Percentiles rank a stretch among this genome's conserved stretches.
Evolutionary conservation across 345 rosid genomes (phyloP).

Genomic region (Brassica nigra): DNA sequence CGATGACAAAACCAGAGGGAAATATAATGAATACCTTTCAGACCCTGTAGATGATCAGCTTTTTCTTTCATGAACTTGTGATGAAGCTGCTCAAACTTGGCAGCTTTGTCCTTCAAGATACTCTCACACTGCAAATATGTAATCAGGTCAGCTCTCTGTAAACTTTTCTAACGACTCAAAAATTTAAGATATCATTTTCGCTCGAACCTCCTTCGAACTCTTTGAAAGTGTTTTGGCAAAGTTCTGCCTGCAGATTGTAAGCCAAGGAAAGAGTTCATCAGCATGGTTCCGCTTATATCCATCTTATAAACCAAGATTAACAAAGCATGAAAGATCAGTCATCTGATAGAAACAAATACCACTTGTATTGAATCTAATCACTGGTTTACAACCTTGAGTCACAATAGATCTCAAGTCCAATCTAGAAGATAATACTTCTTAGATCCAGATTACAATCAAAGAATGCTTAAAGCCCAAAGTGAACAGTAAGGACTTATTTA

Average conservation of each 20-base stretch:
- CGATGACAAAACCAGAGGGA: not conserved
- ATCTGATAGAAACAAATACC: no score
- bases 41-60: constrained; percentile 53
- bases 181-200: constrained; percentile 6
- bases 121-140: constrained; percentile 57
- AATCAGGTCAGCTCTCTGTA: constrained; percentile 26
- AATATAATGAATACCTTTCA: constrained; percentile 50
- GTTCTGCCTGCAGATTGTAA: constrained; percentile 52
- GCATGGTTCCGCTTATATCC: not conserved
- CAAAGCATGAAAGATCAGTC: not conserved
- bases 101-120: constrained; percentile 63
- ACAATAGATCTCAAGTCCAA: no score
- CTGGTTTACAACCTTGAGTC: no score
- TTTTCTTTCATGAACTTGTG: constrained; percentile 71
- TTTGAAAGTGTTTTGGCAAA: constrained; percentile 64
- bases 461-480: no score
- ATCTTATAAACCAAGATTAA: not conserved
- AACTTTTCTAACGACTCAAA: not conserved
- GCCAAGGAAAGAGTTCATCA: constrained; percentile 15
- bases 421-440: no score
- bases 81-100: constrained; percentile 63
- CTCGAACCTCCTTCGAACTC: constrained; percentile 78
- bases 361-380: no score
- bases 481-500: no score
- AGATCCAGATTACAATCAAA: no score